Conservation (phyloP, 2,329 filamentous ascomycete genomes). For the Coleophoma crateriformis region DNA sequence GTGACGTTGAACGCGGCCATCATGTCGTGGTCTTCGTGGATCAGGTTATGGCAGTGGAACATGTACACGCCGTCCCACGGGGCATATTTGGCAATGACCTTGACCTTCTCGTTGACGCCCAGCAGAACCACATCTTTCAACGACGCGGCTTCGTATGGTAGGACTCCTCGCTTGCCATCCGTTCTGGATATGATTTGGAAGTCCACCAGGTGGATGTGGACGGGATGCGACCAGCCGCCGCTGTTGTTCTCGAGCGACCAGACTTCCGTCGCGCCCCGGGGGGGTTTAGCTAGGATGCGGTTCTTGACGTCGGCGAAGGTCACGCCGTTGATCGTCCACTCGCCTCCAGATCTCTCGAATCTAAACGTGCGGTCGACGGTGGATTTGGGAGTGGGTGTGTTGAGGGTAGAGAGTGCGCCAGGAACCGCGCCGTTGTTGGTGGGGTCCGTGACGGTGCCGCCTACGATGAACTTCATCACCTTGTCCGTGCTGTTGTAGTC, state of each 20-base stretch:
- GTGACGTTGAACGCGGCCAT: constrained; percentile 22
- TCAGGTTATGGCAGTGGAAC: constrained; percentile 28
- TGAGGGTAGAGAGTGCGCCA: background rate
- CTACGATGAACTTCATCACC: constrained; percentile 47
- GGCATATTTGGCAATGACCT: constrained; percentile 42
- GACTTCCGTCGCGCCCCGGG: constrained; percentile 39
- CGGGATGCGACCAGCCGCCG: constrained; percentile 46
- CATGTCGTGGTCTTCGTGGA: constrained; percentile 23
- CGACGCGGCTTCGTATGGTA: constrained; percentile 43
- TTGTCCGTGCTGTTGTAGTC: constrained; percentile 45
- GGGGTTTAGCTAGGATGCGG: constrained; percentile 42
- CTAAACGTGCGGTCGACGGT: constrained; percentile 41
- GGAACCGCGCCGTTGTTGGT: background rate
- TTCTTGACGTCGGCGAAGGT: constrained; percentile 39
- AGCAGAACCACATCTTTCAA: constrained; percentile 55
- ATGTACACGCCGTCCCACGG: constrained; percentile 46
- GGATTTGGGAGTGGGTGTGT: constrained; percentile 25
- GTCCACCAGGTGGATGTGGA: constrained; percentile 53
- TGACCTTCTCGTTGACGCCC: constrained; percentile 39
- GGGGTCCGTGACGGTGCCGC: constrained; percentile 10
- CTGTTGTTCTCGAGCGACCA: constrained; percentile 45
- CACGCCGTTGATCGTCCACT: constrained; percentile 29
- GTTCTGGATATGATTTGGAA: constrained; percentile 45
- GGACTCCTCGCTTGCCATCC: constrained; percentile 30
- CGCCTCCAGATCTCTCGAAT: constrained; percentile 32